Percentiles rank a stretch among this genome's conserved stretches.
Conservation (phyloP, 768 basidiomycete species). For the Russula vinacea region DNA sequence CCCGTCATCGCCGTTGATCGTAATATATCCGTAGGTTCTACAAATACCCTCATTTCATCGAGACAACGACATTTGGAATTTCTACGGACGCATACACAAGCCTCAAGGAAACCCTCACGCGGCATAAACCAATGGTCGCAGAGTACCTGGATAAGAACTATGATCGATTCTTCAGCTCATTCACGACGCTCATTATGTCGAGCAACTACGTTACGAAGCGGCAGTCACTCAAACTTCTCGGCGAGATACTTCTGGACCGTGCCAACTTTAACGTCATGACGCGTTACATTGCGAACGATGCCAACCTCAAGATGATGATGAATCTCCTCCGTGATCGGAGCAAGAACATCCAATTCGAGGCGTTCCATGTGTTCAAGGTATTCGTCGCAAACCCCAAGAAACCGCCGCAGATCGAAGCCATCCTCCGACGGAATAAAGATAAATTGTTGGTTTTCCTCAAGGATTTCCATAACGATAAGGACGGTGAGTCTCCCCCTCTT, state of each 20-base stretch:
- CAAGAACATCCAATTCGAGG: slow-evolving; percentile 99
- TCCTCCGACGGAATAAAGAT: slow-evolving; percentile 90
- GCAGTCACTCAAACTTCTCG: slow-evolving; percentile 95
- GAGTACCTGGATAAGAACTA: slow-evolving; percentile 97
- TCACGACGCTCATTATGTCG: slow-evolving; percentile 88
- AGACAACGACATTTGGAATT: slow-evolving; percentile 95
- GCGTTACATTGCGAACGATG: slow-evolving; percentile 90
- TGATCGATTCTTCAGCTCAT: slow-evolving; percentile 94
- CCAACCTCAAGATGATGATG: slow-evolving; percentile 99
- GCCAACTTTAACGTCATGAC: slow-evolving; percentile 99
- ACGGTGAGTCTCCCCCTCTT: slow-evolving; percentile 53
- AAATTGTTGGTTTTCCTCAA: slow-evolving; percentile 87
- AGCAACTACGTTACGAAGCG: slow-evolving; percentile 99
- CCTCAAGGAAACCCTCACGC: slow-evolving; percentile 93
- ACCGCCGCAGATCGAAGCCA: slow-evolving; percentile 88
- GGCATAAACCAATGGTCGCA: slow-evolving; percentile 98
- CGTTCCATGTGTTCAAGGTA: slow-evolving; percentile 99
- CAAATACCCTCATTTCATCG: slow-evolving; percentile 93
- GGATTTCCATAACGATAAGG: slow-evolving; percentile 97
- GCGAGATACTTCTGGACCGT: slow-evolving; percentile 95
- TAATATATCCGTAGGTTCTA: slow-evolving; percentile 66
- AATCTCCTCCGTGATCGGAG: slow-evolving; percentile 96
- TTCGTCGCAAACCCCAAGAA: slow-evolving; percentile 99
- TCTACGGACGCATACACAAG: slow-evolving; percentile 98
- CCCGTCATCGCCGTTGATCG: neutral